Conservation (phyloP, 495 filamentous ascomycete species). For the Letharia columbiana region DNA sequence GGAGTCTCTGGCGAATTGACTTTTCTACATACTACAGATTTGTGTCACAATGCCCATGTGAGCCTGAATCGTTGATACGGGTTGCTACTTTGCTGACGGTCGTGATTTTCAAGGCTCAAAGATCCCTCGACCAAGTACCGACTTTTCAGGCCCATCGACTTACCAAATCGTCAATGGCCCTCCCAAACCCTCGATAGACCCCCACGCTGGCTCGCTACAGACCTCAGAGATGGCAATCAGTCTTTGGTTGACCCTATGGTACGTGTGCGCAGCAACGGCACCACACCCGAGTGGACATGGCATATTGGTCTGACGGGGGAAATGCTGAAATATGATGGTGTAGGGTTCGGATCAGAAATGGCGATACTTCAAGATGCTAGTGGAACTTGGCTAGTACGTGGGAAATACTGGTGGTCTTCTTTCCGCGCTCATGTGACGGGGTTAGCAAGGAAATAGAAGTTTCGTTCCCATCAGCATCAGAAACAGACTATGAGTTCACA, state of each 20-base stretch:
- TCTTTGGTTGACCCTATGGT: conserved; percentile 86
- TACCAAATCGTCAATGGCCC: conserved; percentile 91
- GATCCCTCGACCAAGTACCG: conserved; percentile 91
- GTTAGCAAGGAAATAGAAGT: conserved; percentile 85
- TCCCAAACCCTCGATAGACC: conserved; percentile 65
- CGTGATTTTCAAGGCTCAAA: conserved; percentile 59
- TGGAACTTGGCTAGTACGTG: conserved; percentile 66
- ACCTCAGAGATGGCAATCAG: conserved; percentile 84
- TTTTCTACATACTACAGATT: not conserved
- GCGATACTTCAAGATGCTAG: conserved; percentile 89
- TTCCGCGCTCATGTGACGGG: conserved; percentile 5
- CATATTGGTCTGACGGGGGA: not conserved
- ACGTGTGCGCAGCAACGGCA: conserved; percentile 20
- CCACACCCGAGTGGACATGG: not conserved
- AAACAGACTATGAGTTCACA: conserved; percentile 95
- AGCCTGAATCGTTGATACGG: not conserved
- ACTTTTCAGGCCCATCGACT: conserved; percentile 62
- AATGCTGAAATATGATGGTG: conserved; percentile 5
- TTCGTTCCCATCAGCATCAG: conserved; percentile 87
- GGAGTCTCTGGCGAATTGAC: not conserved
- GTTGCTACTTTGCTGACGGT: not conserved
- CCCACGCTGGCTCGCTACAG: conserved; percentile 79
- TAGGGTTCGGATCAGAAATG: conserved; percentile 68
- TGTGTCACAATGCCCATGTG: conserved; percentile 13
- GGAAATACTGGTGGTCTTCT: not conserved